phyloP scores from a whole-genome alignment of 2,329 filamentous ascomycete species.

The Colletotrichum godetiae region DNA sequence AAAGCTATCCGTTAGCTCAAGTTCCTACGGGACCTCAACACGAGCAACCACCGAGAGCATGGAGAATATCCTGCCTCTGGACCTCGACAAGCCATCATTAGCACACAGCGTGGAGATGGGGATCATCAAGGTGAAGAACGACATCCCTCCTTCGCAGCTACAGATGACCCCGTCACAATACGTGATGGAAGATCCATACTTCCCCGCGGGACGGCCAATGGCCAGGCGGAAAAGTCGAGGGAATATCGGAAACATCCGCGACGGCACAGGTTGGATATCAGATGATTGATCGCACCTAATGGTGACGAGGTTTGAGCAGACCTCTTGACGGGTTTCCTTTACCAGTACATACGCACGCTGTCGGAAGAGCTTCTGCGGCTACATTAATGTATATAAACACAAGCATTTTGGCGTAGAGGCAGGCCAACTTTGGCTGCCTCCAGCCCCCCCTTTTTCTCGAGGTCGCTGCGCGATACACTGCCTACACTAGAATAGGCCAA shows the following conservation, averaged over 20 bases:
- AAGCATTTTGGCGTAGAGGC: constrained; percentile 4
- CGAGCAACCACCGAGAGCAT: constrained; percentile 22
- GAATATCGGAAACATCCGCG: background rate
- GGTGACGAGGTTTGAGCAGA: background rate
- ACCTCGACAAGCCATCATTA: constrained; percentile 21
- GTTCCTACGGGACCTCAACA: constrained; percentile 8
- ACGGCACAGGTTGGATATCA: constrained; percentile 27
- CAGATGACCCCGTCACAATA: background rate
- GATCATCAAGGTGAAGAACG: constrained; percentile 28
- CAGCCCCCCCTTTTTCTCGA: background rate
- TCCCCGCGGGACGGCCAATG: constrained; percentile 26
- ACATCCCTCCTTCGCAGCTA: background rate
- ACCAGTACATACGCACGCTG: constrained; percentile 4
- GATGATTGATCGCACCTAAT: constrained; percentile 3
- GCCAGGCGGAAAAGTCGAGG: constrained; percentile 17
- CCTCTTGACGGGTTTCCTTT: background rate
- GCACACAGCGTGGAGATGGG: constrained; percentile 32
- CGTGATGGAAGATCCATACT: constrained; percentile 28
- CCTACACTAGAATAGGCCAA: constrained; percentile 7
- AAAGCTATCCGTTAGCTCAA: constrained; percentile 24
- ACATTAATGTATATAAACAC: constrained; percentile 26
- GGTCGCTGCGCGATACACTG: constrained; percentile 7
- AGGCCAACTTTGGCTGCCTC: constrained; percentile 2
- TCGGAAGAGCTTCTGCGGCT: background rate
- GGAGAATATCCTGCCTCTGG: constrained; percentile 28